Percentiles rank a stretch among this genome's conserved stretches.
Conservation (phyloP, 2,329 filamentous ascomycete genomes). For the Akanthomyces muscarius region DNA sequence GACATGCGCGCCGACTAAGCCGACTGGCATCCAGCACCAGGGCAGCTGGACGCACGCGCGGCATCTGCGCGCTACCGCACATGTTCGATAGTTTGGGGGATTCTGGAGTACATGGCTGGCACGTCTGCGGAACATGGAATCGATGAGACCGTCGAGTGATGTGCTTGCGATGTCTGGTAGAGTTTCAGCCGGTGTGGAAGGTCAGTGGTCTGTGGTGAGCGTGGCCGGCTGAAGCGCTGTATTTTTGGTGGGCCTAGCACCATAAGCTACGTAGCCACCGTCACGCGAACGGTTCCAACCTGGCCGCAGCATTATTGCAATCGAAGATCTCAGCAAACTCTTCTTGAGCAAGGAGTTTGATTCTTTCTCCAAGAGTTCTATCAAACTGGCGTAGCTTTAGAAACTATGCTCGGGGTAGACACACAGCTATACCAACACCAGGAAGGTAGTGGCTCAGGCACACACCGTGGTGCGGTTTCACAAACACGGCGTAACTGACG, state of each 20-base stretch:
- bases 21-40: not conserved
- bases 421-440: too few species aligned
- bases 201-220: not conserved
- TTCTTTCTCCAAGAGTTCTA: too few species aligned
- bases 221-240: not conserved
- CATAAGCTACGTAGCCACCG: not conserved
- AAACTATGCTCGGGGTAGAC: too few species aligned
- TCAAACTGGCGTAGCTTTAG: too few species aligned
- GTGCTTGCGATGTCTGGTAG: not conserved
- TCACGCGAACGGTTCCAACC: not conserved
- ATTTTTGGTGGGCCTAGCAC: not conserved
- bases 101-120: not conserved
- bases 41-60: not conserved
- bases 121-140: conserved; percentile 10
- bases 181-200: not conserved
- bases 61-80: not conserved
- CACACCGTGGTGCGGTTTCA: too few species aligned
- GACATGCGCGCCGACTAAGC: not conserved
- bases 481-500: too few species aligned
- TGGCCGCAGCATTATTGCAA: too few species aligned
- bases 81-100: not conserved
- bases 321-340: too few species aligned
- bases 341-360: too few species aligned
- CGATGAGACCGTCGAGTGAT: not conserved
- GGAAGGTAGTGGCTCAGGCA: too few species aligned